A percentile compares a stretch with the other conserved stretches of the same genome.
Evolutionary conservation across 2,329 filamentous ascomycete genomes (phyloP).

Genomic region (Colletotrichum magnum): DNA sequence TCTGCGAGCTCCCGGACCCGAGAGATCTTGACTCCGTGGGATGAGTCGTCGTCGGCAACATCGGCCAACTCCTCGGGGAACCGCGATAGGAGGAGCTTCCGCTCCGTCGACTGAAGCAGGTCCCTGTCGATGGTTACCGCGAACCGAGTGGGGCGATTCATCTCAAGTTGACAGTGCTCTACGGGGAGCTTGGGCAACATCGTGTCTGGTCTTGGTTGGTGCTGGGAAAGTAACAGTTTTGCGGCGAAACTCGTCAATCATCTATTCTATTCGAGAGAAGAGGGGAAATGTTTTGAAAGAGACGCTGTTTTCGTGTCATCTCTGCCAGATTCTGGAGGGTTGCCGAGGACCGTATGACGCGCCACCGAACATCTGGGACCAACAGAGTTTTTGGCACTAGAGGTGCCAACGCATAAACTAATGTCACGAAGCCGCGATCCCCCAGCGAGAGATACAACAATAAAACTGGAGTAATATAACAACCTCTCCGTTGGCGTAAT

Average conservation of each 20-base stretch:
- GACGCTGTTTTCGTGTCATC: neutral
- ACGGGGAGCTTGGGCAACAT: slow-evolving; percentile 22
- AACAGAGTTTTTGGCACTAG: neutral
- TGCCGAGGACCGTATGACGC: neutral
- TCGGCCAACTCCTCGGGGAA: slow-evolving; percentile 36
- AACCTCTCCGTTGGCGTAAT: too few species aligned
- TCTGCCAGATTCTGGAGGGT: rapidly evolving
- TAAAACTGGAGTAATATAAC: too few species aligned
- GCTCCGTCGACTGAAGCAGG: slow-evolving; percentile 29
- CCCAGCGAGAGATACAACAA: too few species aligned
- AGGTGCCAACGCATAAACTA: slow-evolving; percentile 5
- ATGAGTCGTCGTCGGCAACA: slow-evolving; percentile 34
- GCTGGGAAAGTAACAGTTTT: neutral
- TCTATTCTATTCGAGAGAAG: neutral
- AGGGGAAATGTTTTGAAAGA: neutral
- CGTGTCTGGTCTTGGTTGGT: neutral
- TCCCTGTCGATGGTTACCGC: slow-evolving; percentile 25
- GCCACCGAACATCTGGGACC: neutral
- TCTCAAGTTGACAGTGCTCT: slow-evolving; percentile 13
- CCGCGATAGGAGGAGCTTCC: slow-evolving; percentile 30
- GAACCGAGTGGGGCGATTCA: slow-evolving; percentile 17
- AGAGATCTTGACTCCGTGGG: slow-evolving; percentile 39
- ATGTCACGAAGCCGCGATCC: slow-evolving; percentile 2
- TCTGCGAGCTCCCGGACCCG: slow-evolving; percentile 34
- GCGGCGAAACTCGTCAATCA: neutral